Evolutionary conservation across 345 rosid species (phyloP).

Genomic region (Citrus cavaleriei): DNA sequence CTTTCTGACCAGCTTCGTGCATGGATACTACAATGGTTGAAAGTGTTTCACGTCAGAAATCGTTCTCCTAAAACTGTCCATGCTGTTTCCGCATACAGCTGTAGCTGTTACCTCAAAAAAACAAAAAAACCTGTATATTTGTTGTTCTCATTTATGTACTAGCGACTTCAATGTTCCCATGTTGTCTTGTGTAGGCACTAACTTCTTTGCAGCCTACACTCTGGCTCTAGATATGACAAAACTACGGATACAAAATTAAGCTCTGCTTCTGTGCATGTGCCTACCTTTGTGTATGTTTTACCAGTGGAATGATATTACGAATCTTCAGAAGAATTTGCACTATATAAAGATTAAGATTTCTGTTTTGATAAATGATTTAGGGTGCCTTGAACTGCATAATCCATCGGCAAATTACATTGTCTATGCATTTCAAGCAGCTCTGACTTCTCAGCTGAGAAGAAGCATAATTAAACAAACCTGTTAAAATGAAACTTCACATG

Average conservation of each 20-base stretch:
- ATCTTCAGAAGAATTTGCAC: neutral
- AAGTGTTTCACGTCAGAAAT: neutral
- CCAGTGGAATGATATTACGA: neutral
- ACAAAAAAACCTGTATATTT: neutral
- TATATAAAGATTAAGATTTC: neutral
- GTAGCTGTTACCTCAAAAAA: neutral
- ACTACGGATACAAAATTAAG: neutral
- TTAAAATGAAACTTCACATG: too few relatives aligned
- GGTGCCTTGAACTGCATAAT: neutral
- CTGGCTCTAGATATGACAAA: neutral
- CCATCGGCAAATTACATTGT: too few relatives aligned
- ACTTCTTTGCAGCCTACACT: neutral
- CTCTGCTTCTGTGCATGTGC: neutral
- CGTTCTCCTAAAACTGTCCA: neutral
- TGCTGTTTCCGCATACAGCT: neutral
- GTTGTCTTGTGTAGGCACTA: neutral
- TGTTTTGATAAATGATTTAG: neutral
- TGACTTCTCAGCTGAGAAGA: neutral
- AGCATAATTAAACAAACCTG: neutral
- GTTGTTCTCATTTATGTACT: too few relatives aligned
- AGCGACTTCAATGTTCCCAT: neutral
- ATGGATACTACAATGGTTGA: neutral
- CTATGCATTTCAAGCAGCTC: neutral
- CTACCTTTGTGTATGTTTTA: neutral
- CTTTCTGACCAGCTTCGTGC: conserved; percentile 44